Conservation (phyloP, 164 flowering plant species). For the Berberis vulgaris region DNA sequence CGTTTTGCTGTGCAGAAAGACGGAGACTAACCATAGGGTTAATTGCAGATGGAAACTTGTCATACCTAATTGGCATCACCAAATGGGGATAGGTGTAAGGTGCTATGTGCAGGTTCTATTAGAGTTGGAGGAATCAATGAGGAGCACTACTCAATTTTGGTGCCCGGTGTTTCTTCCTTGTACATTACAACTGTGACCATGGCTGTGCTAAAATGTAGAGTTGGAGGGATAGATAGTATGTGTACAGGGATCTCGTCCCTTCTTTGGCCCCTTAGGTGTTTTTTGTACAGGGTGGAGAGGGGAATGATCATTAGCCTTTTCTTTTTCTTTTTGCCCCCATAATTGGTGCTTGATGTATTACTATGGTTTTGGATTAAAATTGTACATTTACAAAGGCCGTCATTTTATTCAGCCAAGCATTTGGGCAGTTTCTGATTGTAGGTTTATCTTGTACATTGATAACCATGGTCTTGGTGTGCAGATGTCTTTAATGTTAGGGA, state of each 20-base stretch:
- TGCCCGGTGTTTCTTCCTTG: slow-evolving; percentile 19
- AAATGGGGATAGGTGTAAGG: slow-evolving; percentile 5
- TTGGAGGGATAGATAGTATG: slow-evolving; percentile 25
- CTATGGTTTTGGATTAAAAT: neutral
- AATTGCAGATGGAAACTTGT: slow-evolving; percentile 15
- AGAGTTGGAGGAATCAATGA: slow-evolving; percentile 8
- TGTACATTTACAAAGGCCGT: neutral
- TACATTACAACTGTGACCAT: slow-evolving; percentile 19
- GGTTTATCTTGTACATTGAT: neutral
- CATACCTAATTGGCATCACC: slow-evolving; percentile 4
- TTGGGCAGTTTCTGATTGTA: neutral
- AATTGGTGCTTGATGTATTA: neutral
- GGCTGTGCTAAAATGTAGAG: slow-evolving; percentile 16
- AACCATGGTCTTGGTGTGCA: too few species aligned
- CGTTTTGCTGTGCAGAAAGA: neutral
- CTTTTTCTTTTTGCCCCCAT: slow-evolving; percentile 13
- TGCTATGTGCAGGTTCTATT: slow-evolving; percentile 18
- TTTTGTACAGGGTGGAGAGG: slow-evolving; percentile 9
- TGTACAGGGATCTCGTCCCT: slow-evolving; percentile 47
- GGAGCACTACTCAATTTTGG: slow-evolving; percentile 14
- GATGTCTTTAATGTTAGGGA: too few species aligned
- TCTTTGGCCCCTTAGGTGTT: slow-evolving; percentile 8
- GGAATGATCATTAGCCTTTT: slow-evolving; percentile 11
- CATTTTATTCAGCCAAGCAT: neutral
- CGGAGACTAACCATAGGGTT: neutral